Base-by-base conservation (phyloP, 345 rosid genomes). In the Eucalyptus sp. region DNA sequence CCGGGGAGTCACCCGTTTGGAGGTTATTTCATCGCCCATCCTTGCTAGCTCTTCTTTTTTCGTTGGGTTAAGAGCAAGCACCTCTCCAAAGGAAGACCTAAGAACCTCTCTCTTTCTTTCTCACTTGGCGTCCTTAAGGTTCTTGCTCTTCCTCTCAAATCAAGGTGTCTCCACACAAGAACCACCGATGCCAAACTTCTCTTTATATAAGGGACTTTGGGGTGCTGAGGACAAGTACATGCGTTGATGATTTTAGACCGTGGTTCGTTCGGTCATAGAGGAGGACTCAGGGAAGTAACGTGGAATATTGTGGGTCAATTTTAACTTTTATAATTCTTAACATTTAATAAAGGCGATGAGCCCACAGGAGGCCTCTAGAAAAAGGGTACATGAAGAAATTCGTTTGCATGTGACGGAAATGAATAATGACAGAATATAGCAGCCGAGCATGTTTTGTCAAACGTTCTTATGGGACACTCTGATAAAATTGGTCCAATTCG, bases 1-100 rank as follows among this genome's bases (percentile, higher is more conserved):
- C 79, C 92, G 91, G 25, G 95, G 96, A 81, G 95, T 91, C 62
- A 79, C 60, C 8, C 94, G 93, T 48, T 56, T 68, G 9, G 94
- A 92, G 89, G 18, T 48, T 71, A 89, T 90, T 58, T 93, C 88
- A 25, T 92, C 94, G 68, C 84, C 91, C 94, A 93, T 94, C 86
- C 68, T 90, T 29, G 33, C 10, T n/a, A 64, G 71, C 71, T n/a
- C 31, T 29, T 33, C 13, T 4, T 68, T 68, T 33, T 68, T 17
- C 4, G 58, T 52, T 22, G 62, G n/a, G 87, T 20, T 25, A 4
- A 51, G 43, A 86, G 52, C 62, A 86, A 86, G 24, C 89, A n/a
- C 33, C 86, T 49, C 27, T 46, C n/a, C 5, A 46, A 24, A 8
- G 56, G 24, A 51, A 68, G 49, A 33, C 86, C 58, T 29, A 12